phyloP scores from a whole-genome alignment of 371 early-diverging fungal species.

The Synchytrium microbalum region DNA sequence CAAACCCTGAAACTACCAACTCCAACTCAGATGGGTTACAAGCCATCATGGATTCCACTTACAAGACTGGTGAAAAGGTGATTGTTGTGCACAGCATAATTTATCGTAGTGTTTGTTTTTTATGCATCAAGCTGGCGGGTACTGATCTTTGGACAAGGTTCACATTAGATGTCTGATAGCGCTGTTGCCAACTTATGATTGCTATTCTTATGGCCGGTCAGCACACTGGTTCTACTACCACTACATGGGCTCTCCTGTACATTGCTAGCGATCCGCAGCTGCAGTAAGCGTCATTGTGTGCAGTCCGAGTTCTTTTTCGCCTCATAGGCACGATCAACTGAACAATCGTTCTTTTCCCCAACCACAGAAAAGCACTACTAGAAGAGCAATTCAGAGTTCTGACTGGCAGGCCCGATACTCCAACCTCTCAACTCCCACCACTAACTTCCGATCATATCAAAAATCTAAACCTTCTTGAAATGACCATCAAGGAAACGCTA shows the following conservation, averaged over 20 bases:
- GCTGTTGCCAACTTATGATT: slow-evolving; percentile 90
- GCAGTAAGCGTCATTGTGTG: slow-evolving; percentile 17
- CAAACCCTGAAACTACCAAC: slow-evolving; percentile 35
- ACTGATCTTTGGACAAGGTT: too few relatives aligned
- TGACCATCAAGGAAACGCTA: slow-evolving; percentile 78
- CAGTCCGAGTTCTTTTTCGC: slow-evolving; percentile 26
- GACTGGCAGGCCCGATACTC: slow-evolving; percentile 42
- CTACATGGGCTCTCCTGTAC: slow-evolving; percentile 84
- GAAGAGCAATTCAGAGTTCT: slow-evolving; percentile 41
- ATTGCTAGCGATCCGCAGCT: slow-evolving; percentile 70
- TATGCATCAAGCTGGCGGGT: too few relatives aligned
- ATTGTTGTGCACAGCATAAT: background rate
- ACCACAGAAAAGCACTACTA: slow-evolving; percentile 22
- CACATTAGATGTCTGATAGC: slow-evolving; percentile 49
- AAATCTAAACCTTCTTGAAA: slow-evolving; percentile 66
- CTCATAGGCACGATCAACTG: too few relatives aligned
- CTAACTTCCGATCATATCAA: slow-evolving; percentile 71
- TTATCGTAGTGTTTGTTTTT: too few relatives aligned
- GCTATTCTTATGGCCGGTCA: slow-evolving; percentile 95
- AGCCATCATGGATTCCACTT: slow-evolving; percentile 74
- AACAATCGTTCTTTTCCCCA: slow-evolving; percentile 3
- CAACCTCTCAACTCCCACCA: slow-evolving; percentile 31
- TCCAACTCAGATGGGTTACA: slow-evolving; percentile 77
- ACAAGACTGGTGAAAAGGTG: slow-evolving; percentile 72
- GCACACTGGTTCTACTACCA: slow-evolving; percentile 90